Base-by-base conservation (phyloP, 306 rosid species). In the Vachellia pachyceras region DNA sequence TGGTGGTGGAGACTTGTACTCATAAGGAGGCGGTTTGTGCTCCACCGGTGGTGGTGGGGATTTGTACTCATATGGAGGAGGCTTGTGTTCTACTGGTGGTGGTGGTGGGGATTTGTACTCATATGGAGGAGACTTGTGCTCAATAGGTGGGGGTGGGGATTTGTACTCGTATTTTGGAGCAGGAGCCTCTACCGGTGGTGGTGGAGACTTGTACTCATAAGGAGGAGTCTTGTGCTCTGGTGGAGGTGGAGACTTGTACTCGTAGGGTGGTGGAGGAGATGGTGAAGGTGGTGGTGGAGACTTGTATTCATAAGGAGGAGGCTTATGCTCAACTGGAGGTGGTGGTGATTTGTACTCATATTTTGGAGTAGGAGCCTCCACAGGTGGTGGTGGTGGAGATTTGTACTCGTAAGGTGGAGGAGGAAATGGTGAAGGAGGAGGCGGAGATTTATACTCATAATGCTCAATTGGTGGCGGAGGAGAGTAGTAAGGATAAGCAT, bases 401-500 rank as follows among this genome's bases (percentile, higher is more conserved):
- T 73, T 33, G 15, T 73, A 73, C 7, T 29, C 29, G 3, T 64
- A 73, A 6, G 82, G 49, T 10, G 84, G 66, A 3, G 88, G 85
- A 5, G 85, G 84, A 39, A 29, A 36, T 37, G 71, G 72, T 25
- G 66, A 25, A 25, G 66, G 65, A 1, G 65, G 75, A 0, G 76
- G 76, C 3, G 63, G 74, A 22, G 75, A 69, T 0, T 13, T 80
- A 60, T 86, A 86, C 77, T 78, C 85, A 2, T 87, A 87, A 4
- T 86, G 88, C 2, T 69, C 74, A 12, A 6, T 20, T 0, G 97
- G 93, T 37, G 96, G 94, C 12, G 97, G 97, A 0, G 98, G 94
- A 61, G 98, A 92, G 12, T 47, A 79, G 78, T 95, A 95, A 9
- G 88, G 69, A 68, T 95, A 95, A 66, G 87, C 94, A 77, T 93